Base-by-base conservation (phyloP, 2,329 filamentous ascomycete genomes). In the Aspergillus felis region DNA sequence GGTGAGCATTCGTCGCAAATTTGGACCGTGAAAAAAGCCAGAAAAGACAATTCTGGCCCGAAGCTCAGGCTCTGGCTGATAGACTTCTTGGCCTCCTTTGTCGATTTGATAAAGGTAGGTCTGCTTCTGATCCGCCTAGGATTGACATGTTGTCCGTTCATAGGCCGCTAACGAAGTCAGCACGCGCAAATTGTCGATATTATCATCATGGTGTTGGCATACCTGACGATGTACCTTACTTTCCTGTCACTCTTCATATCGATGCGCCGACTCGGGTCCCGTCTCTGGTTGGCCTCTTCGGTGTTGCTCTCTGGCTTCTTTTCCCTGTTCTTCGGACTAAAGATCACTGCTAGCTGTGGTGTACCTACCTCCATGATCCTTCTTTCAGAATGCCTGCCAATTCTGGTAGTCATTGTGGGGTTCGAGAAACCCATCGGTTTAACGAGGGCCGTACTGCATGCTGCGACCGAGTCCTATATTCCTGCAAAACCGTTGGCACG, bases 381-480 rank as follows among this genome's bases (percentile, higher is more conserved):
- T 41, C 82, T 99, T 3, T 97, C 94, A 3, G 94, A 99, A 75
- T 94, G 94, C 8, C 82, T 99, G 9, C 94, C 94, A 0, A 99
- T 99, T 78, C 78, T 99, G 58, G 94, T 99, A n/a, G 93, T 97
- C 51, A 97, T 92, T 3, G 93, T 99, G 69, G 94, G 94, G 1
- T 99, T 99, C 65, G 94, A 99, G 79, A 99, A 99, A 82, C 93
- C 95, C 59, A 99, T 97, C 71, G 89, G 94, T 58, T 84, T 99
- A 49, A 99, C 94, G 49, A 90, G 92, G 67, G 93, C 94, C 44
- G 94, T 99, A 24, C 82, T 99, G 41, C 92, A 90, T 17, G 92
- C 93, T 60, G 90, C 92, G 3, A 32, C 29, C 29, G 29, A 32
- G 4, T 14, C 29, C 29, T 4, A 32, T 12, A 5, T 14, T 32